A percentile compares a stretch with the other conserved stretches of the same genome.
Evolutionary conservation across 257 asterid species (phyloP).

Genomic region (Fraxinus anomala): DNA sequence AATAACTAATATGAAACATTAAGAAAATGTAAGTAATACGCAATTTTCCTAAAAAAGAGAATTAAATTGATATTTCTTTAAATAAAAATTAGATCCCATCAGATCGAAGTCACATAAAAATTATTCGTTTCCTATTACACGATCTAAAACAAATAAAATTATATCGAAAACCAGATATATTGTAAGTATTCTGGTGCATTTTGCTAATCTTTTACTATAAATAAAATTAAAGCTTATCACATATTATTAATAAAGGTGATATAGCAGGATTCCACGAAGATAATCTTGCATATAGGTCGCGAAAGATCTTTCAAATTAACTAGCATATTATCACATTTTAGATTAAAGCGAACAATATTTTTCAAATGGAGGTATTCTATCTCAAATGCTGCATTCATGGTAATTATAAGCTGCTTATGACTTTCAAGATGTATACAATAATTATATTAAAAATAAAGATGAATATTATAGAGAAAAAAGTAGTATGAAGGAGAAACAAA

Average conservation of each 20-base stretch:
- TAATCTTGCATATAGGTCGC: constrained; percentile 91
- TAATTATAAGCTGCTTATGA: constrained; percentile 74
- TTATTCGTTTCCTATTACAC: too few relatives aligned
- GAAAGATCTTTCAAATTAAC: constrained; percentile 89
- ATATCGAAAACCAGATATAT: too few relatives aligned
- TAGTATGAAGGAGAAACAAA: constrained; percentile 2
- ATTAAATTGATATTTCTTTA: too few relatives aligned
- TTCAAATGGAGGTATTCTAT: constrained; percentile 94
- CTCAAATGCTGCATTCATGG: constrained; percentile 97
- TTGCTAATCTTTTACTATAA: background rate
- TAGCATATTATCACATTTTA: constrained; percentile 87
- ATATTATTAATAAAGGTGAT: constrained; percentile 2
- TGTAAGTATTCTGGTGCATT: background rate
- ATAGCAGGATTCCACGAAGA: constrained; percentile 3
- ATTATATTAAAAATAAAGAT: constrained; percentile 11
- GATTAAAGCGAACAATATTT: constrained; percentile 90
- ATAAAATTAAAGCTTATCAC: background rate
- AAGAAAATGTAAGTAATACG: too few relatives aligned
- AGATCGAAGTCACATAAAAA: too few relatives aligned
- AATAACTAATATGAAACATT: too few relatives aligned
- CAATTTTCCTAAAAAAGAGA: too few relatives aligned
- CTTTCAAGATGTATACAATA: constrained; percentile 76
- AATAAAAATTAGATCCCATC: too few relatives aligned
- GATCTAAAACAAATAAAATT: too few relatives aligned
- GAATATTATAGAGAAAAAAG: background rate